Evolutionary conservation across 2,329 filamentous ascomycete species (phyloP).

Genomic region (Amesomyces nigricolor): DNA sequence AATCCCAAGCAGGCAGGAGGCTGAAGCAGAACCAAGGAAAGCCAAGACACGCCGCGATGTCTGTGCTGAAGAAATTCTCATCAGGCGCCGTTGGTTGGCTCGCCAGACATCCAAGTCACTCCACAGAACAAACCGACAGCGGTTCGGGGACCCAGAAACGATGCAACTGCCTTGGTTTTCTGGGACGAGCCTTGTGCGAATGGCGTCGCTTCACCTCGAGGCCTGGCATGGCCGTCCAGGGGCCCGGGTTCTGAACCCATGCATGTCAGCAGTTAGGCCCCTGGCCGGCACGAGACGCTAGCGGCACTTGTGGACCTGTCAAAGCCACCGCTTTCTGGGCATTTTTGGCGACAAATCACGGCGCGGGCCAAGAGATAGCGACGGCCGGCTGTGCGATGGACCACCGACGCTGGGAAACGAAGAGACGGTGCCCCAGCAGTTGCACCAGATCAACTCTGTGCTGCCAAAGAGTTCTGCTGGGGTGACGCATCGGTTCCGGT

Average conservation of each 20-base stretch:
- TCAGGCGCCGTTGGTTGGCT: not conserved
- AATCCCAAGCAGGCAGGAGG: not conserved
- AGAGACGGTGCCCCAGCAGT: not conserved
- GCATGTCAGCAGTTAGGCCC: not conserved
- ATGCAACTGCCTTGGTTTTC: slow-evolving; percentile 4
- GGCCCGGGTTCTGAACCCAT: slow-evolving; percentile 3
- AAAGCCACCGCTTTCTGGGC: slow-evolving; percentile 1
- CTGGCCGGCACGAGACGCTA: slow-evolving; percentile 6
- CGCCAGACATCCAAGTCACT: not conserved
- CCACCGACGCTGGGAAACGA: not conserved
- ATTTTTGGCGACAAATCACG: slow-evolving; percentile 5
- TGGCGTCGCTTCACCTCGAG: not conserved
- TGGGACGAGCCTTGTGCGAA: not conserved
- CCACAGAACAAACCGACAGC: not conserved
- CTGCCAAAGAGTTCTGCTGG: not conserved
- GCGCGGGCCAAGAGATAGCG: no score
- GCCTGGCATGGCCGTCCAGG: not conserved
- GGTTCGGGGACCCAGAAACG: not conserved
- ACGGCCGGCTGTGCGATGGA: not conserved
- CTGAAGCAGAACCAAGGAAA: not conserved
- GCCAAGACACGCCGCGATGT: not conserved
- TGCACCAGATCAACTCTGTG: not conserved
- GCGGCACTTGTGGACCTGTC: slow-evolving; percentile 12
- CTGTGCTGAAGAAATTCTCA: not conserved
- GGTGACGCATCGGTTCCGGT: no score